Percentiles rank a stretch among this genome's conserved stretches.
phyloP scores from a whole-genome alignment of 2,329 filamentous ascomycete species.

The Ascochyta lentis region DNA sequence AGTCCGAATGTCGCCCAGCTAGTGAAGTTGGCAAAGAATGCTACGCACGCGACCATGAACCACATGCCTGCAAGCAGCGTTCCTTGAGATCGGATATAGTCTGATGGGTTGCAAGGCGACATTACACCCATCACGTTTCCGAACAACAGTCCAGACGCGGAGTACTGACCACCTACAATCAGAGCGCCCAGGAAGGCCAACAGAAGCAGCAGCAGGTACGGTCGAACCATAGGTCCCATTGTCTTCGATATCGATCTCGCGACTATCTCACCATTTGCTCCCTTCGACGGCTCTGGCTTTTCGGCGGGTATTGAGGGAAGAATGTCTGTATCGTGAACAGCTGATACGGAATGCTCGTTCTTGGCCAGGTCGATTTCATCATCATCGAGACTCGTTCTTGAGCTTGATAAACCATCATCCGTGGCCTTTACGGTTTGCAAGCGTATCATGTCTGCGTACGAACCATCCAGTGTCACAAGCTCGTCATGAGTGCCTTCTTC shows the following conservation, averaged over 20 bases:
- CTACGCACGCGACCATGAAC: constrained; percentile 66
- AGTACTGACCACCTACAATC: constrained; percentile 65
- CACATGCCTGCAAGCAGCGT: constrained; percentile 65
- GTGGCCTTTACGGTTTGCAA: constrained; percentile 55
- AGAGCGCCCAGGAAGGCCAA: constrained; percentile 59
- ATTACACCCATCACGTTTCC: constrained; percentile 66
- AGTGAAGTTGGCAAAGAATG: constrained; percentile 66
- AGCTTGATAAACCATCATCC: constrained; percentile 42
- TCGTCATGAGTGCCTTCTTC: constrained; percentile 48
- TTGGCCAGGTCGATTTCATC: constrained; percentile 29
- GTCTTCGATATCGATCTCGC: constrained; percentile 37
- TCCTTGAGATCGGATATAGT: constrained; percentile 58
- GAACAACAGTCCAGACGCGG: constrained; percentile 65
- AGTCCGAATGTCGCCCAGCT: constrained; percentile 66
- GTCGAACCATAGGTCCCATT: constrained; percentile 52
- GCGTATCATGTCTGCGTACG: constrained; percentile 58
- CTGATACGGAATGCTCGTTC: constrained; percentile 28
- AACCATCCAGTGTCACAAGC: constrained; percentile 45
- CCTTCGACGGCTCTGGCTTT: constrained; percentile 15
- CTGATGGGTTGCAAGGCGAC: constrained; percentile 59
- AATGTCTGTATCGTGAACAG: constrained; percentile 14
- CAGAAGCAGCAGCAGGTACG: constrained; percentile 54
- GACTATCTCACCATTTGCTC: constrained; percentile 26
- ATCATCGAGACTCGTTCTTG: constrained; percentile 30
- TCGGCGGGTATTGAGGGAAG: neutral